A percentile compares a stretch with the other conserved stretches of the same genome.
phyloP scores from a whole-genome alignment of 2,329 filamentous ascomycete genomes.

The Aureobasidium mangrovei region DNA sequence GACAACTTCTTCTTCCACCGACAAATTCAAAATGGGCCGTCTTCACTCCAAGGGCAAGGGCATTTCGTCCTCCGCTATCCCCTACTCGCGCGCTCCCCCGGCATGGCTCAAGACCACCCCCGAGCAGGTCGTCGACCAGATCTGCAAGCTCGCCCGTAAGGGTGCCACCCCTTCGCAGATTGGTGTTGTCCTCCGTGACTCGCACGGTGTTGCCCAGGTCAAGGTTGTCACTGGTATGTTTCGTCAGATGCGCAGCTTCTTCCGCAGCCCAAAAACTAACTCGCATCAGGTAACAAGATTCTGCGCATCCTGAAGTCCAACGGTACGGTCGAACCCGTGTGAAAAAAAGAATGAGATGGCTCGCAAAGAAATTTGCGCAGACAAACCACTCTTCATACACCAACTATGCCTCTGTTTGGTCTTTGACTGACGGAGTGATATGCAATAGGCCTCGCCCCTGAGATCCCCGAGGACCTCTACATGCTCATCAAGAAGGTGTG shows the following conservation, averaged over 20 bases:
- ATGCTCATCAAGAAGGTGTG: slow-evolving; percentile 99
- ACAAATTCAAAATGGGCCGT: slow-evolving; percentile 69
- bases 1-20: slow-evolving; percentile 15
- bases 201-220: slow-evolving; percentile 96
- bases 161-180: slow-evolving; percentile 98
- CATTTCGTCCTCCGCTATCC: slow-evolving; percentile 90
- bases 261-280: slow-evolving; percentile 9
- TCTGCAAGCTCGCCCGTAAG: slow-evolving; percentile 98
- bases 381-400: slow-evolving; percentile 14
- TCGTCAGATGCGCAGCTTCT: neutral
- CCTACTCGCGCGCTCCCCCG: slow-evolving; percentile 88
- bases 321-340: slow-evolving; percentile 61
- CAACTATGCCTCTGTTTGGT: slow-evolving; percentile 36
- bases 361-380: slow-evolving; percentile 25
- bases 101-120: slow-evolving; percentile 98
- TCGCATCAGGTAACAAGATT: slow-evolving; percentile 84
- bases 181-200: slow-evolving; percentile 96
- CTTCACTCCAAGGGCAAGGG: slow-evolving; percentile 99
- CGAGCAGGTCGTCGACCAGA: slow-evolving; percentile 97
- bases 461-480: slow-evolving; percentile 99
- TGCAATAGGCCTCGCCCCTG: slow-evolving; percentile 84
- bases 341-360: slow-evolving; percentile 24
- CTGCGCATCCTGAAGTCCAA: slow-evolving; percentile 96
- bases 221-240: slow-evolving; percentile 87
- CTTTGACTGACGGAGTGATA: slow-evolving; percentile 36